Evolutionary conservation across 176 grass and related monocot genomes (phyloP), one percentile per base, ranked within the genome.

Genomic region (Melocanna baccifera): DNA sequence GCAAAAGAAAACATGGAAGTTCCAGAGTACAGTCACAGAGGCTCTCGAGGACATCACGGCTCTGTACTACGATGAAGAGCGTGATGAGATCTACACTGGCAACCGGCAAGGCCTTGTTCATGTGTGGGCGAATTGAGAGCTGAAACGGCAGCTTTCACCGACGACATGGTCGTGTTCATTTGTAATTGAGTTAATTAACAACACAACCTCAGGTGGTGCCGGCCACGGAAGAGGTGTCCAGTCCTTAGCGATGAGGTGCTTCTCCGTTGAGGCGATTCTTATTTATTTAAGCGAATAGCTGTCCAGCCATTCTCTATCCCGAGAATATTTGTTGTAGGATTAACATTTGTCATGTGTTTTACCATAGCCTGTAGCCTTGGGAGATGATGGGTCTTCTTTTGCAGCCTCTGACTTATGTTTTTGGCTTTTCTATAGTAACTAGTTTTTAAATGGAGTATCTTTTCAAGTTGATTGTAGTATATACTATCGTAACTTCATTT

Each of bases 11-110:
- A 71, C 73, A 36, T 91, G 84, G 87, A 94, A 62, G 68, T 94
- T 93, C 76, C 81, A 80, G 71, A 97, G 85, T 71, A 91, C 91
- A 65, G 89, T 81, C 50, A 22, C 85, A 0, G 94, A 97, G 82
- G 94, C 94, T 20, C 86, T 97, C 6, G 89, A 97, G 75, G 94
- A 97, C 88, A 94, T 97, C 81, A 97, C 94, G 1, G 94, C 94
- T 37, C 69, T 97, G 69, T 94, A 94, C 83, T 97, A 97, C 3
- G 94, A 97, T 2, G 94, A 97, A 86, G 94, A 94, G 58, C 91
- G 94, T 41, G 89, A 97, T 0, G 94, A 97, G 91, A 97, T 97
- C 69, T 97, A 94, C 78, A 97, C 94, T 1, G 94, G 94, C 47
- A 97, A 94, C 62, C 76, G 89, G 1, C 94, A 94, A 65, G 94